Conservation (phyloP, 495 filamentous ascomycete genomes). For the Apiosordaria backusii region DNA sequence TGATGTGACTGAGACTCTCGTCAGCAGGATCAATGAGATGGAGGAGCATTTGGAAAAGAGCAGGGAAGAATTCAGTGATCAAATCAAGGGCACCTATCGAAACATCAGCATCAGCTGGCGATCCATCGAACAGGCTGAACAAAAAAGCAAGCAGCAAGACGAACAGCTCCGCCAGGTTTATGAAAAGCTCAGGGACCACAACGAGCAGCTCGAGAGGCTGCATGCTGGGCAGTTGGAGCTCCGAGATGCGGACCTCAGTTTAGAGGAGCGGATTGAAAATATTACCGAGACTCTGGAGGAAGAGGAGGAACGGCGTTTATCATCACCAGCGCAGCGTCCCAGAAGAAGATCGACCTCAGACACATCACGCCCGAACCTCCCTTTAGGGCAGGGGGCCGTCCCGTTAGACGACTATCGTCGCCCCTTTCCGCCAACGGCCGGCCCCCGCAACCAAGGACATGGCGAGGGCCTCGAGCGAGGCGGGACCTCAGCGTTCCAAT, state of each 20-base stretch:
- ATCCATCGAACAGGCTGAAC: constrained; percentile 45
- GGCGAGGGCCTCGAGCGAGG: constrained; percentile 20
- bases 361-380: constrained; percentile 28
- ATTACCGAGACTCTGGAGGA: constrained; percentile 41
- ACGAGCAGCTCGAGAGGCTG: constrained; percentile 42
- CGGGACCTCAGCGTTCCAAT: constrained; percentile 14
- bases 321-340: constrained; percentile 14
- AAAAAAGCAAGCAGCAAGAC: constrained; percentile 40
- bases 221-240: constrained; percentile 45
- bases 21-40: constrained; percentile 44
- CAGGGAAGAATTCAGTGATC: constrained; percentile 44
- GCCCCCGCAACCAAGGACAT: constrained; percentile 13
- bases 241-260: constrained; percentile 47
- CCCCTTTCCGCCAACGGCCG: constrained; percentile 23
- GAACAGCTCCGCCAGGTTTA: constrained; percentile 44
- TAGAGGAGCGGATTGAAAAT: constrained; percentile 52
- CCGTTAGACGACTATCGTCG: constrained; percentile 16
- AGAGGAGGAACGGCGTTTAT: constrained; percentile 24
- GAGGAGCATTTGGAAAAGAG: constrained; percentile 52
- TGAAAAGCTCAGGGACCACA: constrained; percentile 40
- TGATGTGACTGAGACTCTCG: constrained; percentile 39
- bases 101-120: constrained; percentile 50
- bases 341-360: constrained; percentile 36
- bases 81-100: constrained; percentile 49
- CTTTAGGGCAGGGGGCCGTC: constrained; percentile 30